A percentile compares a stretch with the other conserved stretches of the same genome.
Evolutionary conservation across 768 basidiomycete species (phyloP).

Genomic region (Rhodosporidiobolus odoratus): DNA sequence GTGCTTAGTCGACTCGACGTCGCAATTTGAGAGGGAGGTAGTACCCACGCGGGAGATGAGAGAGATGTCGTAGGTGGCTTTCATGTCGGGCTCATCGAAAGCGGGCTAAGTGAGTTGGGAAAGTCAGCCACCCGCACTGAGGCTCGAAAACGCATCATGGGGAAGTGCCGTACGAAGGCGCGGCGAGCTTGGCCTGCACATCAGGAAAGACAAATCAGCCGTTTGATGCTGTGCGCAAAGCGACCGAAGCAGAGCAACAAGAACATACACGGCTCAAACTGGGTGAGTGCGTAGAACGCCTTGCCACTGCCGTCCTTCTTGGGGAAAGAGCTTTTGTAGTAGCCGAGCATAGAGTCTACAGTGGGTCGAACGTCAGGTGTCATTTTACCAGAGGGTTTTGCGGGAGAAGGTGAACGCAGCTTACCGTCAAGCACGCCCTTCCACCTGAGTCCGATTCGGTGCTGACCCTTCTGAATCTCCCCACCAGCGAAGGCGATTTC

Average conservation of each 20-base stretch:
- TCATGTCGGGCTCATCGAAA: conserved; percentile 89
- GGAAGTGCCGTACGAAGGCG: conserved; percentile 42
- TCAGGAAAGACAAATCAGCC: background rate
- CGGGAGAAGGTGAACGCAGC: conserved; percentile 27
- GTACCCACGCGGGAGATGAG: conserved; percentile 62
- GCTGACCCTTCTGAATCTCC: conserved; percentile 49
- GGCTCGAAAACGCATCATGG: background rate
- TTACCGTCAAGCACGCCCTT: conserved; percentile 64
- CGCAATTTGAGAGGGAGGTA: conserved; percentile 81
- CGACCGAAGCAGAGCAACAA: background rate
- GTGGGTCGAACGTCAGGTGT: background rate
- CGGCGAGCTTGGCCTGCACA: conserved; percentile 32
- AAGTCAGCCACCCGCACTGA: conserved; percentile 26
- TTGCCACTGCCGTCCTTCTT: conserved; percentile 42
- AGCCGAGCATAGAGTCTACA: conserved; percentile 27
- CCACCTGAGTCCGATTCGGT: conserved; percentile 65
- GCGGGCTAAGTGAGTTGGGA: conserved; percentile 53
- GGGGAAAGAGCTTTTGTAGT: conserved; percentile 38
- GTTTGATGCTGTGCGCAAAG: background rate
- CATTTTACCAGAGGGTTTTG: background rate
- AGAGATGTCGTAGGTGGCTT: conserved; percentile 61
- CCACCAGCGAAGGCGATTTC: conserved; percentile 57
- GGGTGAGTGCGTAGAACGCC: conserved; percentile 62
- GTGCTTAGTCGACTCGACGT: conserved; percentile 59
- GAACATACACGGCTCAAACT: conserved; percentile 66